phyloP scores from a whole-genome alignment of 2,329 filamentous ascomycete species.

The Colletotrichum sansevieriae region DNA sequence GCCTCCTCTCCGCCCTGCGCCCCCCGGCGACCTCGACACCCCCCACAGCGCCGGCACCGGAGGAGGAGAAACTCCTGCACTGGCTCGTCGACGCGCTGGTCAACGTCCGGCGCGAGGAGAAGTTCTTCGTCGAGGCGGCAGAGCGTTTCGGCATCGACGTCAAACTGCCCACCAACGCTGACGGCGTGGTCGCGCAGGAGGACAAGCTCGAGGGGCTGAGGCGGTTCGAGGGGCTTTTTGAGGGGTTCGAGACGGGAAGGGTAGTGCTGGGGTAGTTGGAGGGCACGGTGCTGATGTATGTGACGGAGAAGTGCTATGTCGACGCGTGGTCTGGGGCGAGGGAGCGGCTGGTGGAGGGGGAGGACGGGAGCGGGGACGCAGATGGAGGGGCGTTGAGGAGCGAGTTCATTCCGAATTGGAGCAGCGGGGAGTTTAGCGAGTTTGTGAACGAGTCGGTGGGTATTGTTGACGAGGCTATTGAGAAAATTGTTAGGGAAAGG shows the following conservation, averaged over 20 bases:
- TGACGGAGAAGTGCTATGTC: slow-evolving; percentile 77
- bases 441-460: slow-evolving; percentile 69
- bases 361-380: slow-evolving; percentile 55
- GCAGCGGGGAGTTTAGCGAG: slow-evolving; percentile 68
- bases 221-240: slow-evolving; percentile 63
- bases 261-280: slow-evolving; percentile 68
- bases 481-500: slow-evolving; percentile 53
- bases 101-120: slow-evolving; percentile 76
- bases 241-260: slow-evolving; percentile 62
- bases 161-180: slow-evolving; percentile 46
- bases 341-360: slow-evolving; percentile 48
- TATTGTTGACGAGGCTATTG: slow-evolving; percentile 68
- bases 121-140: slow-evolving; percentile 76
- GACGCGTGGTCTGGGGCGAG: slow-evolving; percentile 69
- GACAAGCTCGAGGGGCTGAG: slow-evolving; percentile 56
- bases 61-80: slow-evolving; percentile 62
- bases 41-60: slow-evolving; percentile 57
- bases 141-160: slow-evolving; percentile 70
- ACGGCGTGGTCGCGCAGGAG: slow-evolving; percentile 45
- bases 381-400: slow-evolving; percentile 75
- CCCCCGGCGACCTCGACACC: slow-evolving; percentile 48
- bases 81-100: slow-evolving; percentile 74
- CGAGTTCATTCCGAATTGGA: slow-evolving; percentile 79
- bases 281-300: slow-evolving; percentile 80
- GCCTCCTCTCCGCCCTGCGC: slow-evolving; percentile 72